Conservation (phyloP, 2,329 filamentous ascomycete species). For the Passalora sequoiae region DNA sequence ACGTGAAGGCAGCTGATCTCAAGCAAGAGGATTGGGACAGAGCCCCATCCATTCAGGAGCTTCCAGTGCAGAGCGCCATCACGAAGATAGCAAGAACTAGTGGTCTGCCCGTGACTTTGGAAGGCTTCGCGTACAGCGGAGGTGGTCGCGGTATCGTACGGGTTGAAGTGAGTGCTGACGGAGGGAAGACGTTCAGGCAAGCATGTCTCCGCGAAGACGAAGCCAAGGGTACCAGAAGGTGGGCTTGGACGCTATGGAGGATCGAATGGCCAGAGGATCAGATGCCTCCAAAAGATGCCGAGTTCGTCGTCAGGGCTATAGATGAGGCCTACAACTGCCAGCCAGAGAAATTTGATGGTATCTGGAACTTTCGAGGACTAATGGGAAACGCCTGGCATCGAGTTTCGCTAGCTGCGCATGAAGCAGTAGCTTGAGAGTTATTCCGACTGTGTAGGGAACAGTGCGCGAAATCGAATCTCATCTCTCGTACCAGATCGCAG, state of each 20-base stretch:
- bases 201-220: conserved; percentile 54
- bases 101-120: conserved; percentile 35
- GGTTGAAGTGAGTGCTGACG: conserved; percentile 63
- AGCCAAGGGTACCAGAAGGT: conserved; percentile 46
- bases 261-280: conserved; percentile 39
- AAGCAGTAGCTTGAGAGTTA: not conserved
- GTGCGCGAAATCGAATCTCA: no score
- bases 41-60: conserved; percentile 61
- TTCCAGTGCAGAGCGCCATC: conserved; percentile 64
- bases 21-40: conserved; percentile 56
- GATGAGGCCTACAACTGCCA: conserved; percentile 64
- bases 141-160: conserved; percentile 61
- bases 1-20: conserved; percentile 30
- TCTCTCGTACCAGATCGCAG: no score
- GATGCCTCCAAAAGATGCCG: conserved; percentile 38
- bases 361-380: conserved; percentile 61
- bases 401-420: conserved; percentile 31
- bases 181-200: conserved; percentile 60
- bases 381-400: conserved; percentile 64
- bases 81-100: conserved; percentile 37
- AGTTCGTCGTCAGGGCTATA: conserved; percentile 59
- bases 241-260: conserved; percentile 63
- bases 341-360: conserved; percentile 55
- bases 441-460: no score
- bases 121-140: conserved; percentile 64